phyloP scores from a whole-genome alignment of 768 basidiomycete genomes.

The Gelatoporia subvermispora region DNA sequence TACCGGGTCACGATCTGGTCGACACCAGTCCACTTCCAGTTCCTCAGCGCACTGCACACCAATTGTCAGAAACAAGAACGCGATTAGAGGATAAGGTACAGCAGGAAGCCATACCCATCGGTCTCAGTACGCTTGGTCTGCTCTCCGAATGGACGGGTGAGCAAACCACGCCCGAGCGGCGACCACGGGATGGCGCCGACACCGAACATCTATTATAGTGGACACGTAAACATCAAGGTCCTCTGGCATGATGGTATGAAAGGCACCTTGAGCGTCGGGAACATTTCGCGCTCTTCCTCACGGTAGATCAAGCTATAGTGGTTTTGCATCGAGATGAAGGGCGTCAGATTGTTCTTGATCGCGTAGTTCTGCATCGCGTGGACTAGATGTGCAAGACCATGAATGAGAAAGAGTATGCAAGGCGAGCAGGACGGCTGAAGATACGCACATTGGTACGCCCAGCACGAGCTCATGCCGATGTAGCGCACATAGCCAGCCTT shows the following conservation, averaged over 20 bases:
- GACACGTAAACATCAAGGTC: no score
- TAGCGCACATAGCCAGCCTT: conserved; percentile 40
- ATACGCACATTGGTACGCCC: conserved; percentile 29
- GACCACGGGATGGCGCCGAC: conserved; percentile 35
- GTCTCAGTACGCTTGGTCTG: conserved; percentile 16
- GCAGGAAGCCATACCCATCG: conserved; percentile 13
- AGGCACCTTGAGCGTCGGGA: conserved; percentile 38
- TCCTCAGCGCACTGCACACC: conserved; percentile 9
- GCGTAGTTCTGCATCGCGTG: conserved; percentile 31
- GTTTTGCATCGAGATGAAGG: conserved; percentile 65
- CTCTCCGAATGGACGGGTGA: conserved; percentile 22
- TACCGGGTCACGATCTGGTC: conserved; percentile 15
- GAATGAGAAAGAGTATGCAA: background rate
- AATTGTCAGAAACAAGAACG: conserved; percentile 20
- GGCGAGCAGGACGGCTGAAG: background rate
- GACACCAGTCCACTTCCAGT: conserved; percentile 10
- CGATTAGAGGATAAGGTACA: conserved; percentile 2
- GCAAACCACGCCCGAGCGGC: conserved; percentile 29
- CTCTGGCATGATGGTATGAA: conserved; percentile 1
- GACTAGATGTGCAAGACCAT: background rate
- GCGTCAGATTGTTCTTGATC: conserved; percentile 35
- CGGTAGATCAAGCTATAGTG: conserved; percentile 53
- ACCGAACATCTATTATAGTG: conserved; percentile 3
- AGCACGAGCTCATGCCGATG: conserved; percentile 36
- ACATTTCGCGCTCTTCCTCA: conserved; percentile 58